Conservation (phyloP, 768 basidiomycete genomes). For the Phallus indusiatus region DNA sequence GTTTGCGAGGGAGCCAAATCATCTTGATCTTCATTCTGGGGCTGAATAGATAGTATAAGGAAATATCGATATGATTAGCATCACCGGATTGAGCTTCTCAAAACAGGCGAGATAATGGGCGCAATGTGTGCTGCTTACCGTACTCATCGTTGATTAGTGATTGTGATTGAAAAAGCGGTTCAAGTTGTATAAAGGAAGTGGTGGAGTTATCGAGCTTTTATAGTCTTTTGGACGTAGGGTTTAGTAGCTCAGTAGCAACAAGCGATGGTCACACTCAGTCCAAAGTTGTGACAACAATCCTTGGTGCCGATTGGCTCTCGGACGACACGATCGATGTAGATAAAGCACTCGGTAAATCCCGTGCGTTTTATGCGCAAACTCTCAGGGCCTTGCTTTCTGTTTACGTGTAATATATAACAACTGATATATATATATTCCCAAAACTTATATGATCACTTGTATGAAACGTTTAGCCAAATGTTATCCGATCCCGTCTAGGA, state of each 20-base stretch:
- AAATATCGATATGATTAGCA: slow-evolving; percentile 1
- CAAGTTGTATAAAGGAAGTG: slow-evolving; percentile 17
- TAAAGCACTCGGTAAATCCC: background rate
- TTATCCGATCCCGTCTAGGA: background rate
- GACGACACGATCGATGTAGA: background rate
- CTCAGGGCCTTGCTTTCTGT: background rate
- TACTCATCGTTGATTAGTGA: background rate
- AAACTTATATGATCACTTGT: background rate
- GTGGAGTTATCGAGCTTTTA: slow-evolving; percentile 6
- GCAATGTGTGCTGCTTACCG: background rate
- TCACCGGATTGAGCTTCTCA: background rate
- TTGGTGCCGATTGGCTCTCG: background rate
- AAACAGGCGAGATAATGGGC: slow-evolving; percentile 37
- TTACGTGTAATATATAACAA: background rate
- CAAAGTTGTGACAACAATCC: too few species aligned
- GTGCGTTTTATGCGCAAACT: background rate
- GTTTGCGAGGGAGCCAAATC: slow-evolving; percentile 61
- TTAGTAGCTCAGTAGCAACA: too few species aligned
- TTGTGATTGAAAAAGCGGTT: slow-evolving; percentile 12
- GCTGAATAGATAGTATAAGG: background rate
- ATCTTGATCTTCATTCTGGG: slow-evolving; percentile 53
- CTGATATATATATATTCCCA: background rate
- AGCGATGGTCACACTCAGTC: too few species aligned
- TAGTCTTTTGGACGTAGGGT: slow-evolving; percentile 11
- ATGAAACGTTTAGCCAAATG: background rate